Conservation (phyloP, 164 flowering plant species). For the Nymphaea colorata region DNA sequence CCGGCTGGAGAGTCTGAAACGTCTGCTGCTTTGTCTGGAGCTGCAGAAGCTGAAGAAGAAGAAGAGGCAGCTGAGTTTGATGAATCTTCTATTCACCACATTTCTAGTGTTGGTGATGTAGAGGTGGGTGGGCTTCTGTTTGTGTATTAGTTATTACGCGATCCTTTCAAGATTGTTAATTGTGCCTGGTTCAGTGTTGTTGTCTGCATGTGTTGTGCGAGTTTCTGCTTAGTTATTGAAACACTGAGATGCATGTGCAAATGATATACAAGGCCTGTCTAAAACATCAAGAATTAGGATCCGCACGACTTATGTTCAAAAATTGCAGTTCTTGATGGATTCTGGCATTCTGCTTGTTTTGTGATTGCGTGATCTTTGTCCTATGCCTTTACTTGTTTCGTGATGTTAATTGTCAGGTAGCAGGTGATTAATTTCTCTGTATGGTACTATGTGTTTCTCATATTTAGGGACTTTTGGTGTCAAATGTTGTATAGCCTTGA, state of each 20-base stretch:
- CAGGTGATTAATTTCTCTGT: too few relatives aligned
- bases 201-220: background rate
- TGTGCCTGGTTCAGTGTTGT: background rate
- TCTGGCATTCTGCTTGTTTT: background rate
- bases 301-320: too few relatives aligned
- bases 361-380: background rate
- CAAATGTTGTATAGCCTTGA: too few relatives aligned
- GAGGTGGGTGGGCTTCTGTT: constrained; percentile 37
- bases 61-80: constrained; percentile 46
- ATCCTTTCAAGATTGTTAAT: background rate
- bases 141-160: background rate
- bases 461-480: too few relatives aligned
- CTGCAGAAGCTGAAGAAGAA: constrained; percentile 61
- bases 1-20: constrained; percentile 46
- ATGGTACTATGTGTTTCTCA: too few relatives aligned
- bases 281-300: too few relatives aligned
- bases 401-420: too few relatives aligned
- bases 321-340: too few relatives aligned
- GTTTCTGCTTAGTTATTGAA: too few relatives aligned
- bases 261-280: too few relatives aligned
- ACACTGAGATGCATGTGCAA: too few relatives aligned
- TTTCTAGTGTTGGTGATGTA: constrained; percentile 88
- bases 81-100: constrained; percentile 77
- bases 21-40: constrained; percentile 39
- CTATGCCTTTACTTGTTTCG: too few relatives aligned